Evolutionary conservation across 192 early-diverging fungal species (phyloP), one percentile per base, ranked within the genome.

Genomic region (Podila verticillata): DNA sequence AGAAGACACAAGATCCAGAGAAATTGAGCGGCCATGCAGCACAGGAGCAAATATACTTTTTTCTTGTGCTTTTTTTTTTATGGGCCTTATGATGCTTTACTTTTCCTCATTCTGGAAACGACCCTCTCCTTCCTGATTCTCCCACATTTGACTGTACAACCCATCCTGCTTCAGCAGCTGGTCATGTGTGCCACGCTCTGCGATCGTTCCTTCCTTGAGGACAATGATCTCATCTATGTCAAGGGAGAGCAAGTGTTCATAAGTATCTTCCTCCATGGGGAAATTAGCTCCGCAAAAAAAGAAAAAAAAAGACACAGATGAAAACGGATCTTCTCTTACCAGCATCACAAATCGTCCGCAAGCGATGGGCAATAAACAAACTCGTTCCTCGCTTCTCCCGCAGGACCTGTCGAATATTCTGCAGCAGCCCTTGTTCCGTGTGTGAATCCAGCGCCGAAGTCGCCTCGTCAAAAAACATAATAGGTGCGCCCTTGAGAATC

Each of bases 391-490:
- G 58, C 10, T 84, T 82, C 71, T 85, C 79, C 12, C 92, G 90
- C 30, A 95, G 81, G 1, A 95, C 87, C 24, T 87, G 88, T 29
- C 94, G 88, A 63, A 97, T 95, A 66, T 98, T 96, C 28, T 86
- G 87, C 34, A 96, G 82, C 24, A 96, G 82, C 13, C 92, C 88
- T 65, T 93, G 88, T 79, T 99, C 97, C 5, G 97, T 99, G 34
- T 89, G 75, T 0, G 91, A 89, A 68, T 95, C 96, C 7, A 96
- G 86, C 22, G 96, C 95, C 24, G 93, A 93, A 19, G 96, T 98
- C 0, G 96, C 97, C 75, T 98, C 98, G 82, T 98, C 98, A 71
- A 98, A 84, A 44, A 97, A 89, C 61, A 97, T 86, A 39, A 96
- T 95, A 28, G 84, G 87, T 15, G 98, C 91, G 56, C 96, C 89